These are phyloP conservation scores for Diaporthe caulivora DNA, from an alignment of 2,329 filamentous ascomycete genomes.

Conservation along the genomic window DNA sequence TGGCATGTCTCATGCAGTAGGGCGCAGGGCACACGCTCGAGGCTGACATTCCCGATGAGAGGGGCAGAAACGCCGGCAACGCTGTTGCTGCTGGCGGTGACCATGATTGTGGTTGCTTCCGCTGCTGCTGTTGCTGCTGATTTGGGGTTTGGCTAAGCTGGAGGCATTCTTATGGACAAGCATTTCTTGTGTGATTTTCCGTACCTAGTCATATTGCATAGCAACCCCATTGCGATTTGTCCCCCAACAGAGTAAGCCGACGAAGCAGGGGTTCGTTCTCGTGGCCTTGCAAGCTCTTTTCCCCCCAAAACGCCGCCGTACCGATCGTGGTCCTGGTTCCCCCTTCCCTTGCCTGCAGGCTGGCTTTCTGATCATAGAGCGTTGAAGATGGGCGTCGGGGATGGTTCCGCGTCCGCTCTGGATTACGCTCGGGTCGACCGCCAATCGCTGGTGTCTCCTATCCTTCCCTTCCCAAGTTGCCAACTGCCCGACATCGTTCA, in stretches of 20 bases:
- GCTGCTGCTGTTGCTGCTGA: conserved; percentile 30
- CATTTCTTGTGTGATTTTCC: conserved; percentile 30
- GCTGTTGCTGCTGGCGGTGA: background rate
- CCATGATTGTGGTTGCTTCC: too few relatives aligned
- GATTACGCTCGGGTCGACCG: background rate
- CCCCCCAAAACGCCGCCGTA: background rate
- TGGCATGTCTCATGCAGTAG: conserved; percentile 77
- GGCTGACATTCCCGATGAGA: background rate
- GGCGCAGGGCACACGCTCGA: background rate
- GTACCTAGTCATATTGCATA: conserved; percentile 34
- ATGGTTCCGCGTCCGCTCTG: background rate
- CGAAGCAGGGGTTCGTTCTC: conserved; percentile 5
- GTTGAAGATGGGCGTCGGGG: background rate
- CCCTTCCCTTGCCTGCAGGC: background rate
- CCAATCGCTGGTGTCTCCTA: background rate
- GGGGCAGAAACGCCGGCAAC: background rate
- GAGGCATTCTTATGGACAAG: conserved; percentile 19
- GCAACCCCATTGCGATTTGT: background rate
- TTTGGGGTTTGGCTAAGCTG: conserved; percentile 35
- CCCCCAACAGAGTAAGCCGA: conserved; percentile 8
- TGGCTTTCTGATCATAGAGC: conserved; percentile 8
- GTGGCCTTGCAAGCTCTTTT: background rate
- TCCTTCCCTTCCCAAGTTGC: background rate
- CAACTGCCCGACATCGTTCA: conserved; percentile 1
- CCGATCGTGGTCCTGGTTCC: background rate